A percentile compares a stretch with the other conserved stretches of the same genome.
Evolutionary conservation across 2,329 filamentous ascomycete genomes (phyloP).

Genomic region (Pseudocercospora ulei): DNA sequence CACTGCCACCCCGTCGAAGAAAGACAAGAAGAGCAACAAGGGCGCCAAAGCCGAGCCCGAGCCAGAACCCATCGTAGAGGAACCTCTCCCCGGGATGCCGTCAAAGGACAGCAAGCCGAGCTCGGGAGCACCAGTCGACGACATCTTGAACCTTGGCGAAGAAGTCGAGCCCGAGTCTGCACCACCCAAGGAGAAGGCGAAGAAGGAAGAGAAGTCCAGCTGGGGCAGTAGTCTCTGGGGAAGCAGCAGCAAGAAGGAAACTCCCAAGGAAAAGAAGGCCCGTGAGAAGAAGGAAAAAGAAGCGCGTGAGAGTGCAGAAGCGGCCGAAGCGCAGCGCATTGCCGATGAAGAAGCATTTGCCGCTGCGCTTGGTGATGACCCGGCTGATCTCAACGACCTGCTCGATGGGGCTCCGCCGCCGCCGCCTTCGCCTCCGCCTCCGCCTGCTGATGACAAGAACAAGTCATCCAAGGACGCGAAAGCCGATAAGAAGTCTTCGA

Average conservation of each 20-base stretch:
- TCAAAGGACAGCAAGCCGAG: slow-evolving; percentile 29
- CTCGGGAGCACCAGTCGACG: slow-evolving; percentile 26
- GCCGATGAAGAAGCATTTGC: slow-evolving; percentile 34
- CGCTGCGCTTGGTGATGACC: slow-evolving; percentile 33
- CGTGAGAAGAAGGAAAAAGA: slow-evolving; percentile 40
- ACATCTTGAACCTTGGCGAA: slow-evolving; percentile 23
- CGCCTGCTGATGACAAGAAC: slow-evolving; percentile 23
- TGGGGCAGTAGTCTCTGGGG: slow-evolving; percentile 31
- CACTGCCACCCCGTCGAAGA: slow-evolving; percentile 34
- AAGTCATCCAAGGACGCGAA: slow-evolving; percentile 23
- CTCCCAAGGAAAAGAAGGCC: slow-evolving; percentile 31
- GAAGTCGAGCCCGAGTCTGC: slow-evolving; percentile 24
- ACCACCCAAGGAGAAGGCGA: slow-evolving; percentile 30
- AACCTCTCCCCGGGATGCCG: slow-evolving; percentile 28
- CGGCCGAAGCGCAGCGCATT: slow-evolving; percentile 33
- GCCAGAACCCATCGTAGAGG: slow-evolving; percentile 28
- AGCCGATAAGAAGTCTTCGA: slow-evolving; percentile 24
- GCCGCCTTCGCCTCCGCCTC: slow-evolving; percentile 10
- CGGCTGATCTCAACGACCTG: slow-evolving; percentile 31
- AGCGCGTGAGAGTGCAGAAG: slow-evolving; percentile 35
- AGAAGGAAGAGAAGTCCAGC: slow-evolving; percentile 38
- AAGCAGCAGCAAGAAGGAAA: slow-evolving; percentile 34
- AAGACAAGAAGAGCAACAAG: slow-evolving; percentile 33
- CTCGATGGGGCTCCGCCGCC: slow-evolving; percentile 23
- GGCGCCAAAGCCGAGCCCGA: slow-evolving; percentile 25